A percentile compares a stretch with the other conserved stretches of the same genome.
Conservation (phyloP, 148 eudicot species). For the Fagopyrum homotropicum region DNA sequence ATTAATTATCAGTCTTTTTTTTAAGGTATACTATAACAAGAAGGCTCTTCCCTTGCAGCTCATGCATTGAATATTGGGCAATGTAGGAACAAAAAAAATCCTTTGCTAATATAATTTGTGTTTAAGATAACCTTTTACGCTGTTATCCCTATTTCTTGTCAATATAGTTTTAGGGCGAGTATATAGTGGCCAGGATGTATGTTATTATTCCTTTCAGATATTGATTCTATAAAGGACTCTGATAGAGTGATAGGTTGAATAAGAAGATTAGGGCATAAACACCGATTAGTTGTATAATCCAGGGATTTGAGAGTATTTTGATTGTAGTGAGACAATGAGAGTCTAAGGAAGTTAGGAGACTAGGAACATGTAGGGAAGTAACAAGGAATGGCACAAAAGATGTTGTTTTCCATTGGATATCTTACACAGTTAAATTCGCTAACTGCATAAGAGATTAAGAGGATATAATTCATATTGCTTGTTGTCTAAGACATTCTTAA, state of each 20-base stretch:
- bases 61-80: not conserved
- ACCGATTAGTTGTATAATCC: not conserved
- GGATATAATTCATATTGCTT: not conserved
- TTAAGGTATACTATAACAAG: not conserved
- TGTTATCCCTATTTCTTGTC: not conserved
- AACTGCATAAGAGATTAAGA: not conserved
- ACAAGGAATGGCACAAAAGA: not conserved
- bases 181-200: not conserved
- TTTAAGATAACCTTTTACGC: not conserved
- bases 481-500: not conserved
- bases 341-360: not conserved
- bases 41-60: not conserved
- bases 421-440: not conserved
- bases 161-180: not conserved
- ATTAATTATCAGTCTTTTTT: not conserved
- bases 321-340: not conserved
- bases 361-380: not conserved
- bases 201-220: not conserved
- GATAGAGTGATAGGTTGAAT: not conserved
- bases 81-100: not conserved
- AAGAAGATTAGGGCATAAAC: not conserved
- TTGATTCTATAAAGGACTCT: not conserved
- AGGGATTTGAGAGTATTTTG: conserved; percentile 6
- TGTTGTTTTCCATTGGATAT: not conserved
- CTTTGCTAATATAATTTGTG: not conserved